phyloP scores from a whole-genome alignment of 352 stramenopile genomes.

The Globisporangium barbulae region DNA sequence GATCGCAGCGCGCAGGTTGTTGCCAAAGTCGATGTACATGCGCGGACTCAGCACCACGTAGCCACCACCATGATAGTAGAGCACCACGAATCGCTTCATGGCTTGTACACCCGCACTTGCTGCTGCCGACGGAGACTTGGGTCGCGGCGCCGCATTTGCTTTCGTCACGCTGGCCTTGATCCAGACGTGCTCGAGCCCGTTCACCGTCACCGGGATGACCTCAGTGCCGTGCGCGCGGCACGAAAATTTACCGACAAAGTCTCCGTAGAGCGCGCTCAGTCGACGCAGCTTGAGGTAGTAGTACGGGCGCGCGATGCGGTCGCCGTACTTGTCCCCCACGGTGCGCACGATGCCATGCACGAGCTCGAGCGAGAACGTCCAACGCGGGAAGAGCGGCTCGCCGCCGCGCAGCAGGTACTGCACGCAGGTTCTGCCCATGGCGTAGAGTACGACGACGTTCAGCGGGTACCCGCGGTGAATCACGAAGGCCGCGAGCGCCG shows the following conservation, averaged over 20 bases:
- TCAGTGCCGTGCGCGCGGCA: slow-evolving; percentile 17
- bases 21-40: slow-evolving; percentile 34
- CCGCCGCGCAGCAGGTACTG: slow-evolving; percentile 5
- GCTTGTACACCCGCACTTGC: slow-evolving; percentile 5
- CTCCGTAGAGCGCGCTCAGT: slow-evolving; percentile 21
- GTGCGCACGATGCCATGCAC: slow-evolving; percentile 19
- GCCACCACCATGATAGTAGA: slow-evolving; percentile 45
- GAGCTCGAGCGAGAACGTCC: slow-evolving; percentile 38
- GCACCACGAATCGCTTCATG: slow-evolving; percentile 24
- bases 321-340: slow-evolving; percentile 20
- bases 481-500: not conserved
- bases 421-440: not conserved
- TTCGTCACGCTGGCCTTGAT: slow-evolving; percentile 7
- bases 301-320: slow-evolving; percentile 9
- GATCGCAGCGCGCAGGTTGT: slow-evolving; percentile 23
- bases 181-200: slow-evolving; percentile 49
- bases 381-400: slow-evolving; percentile 20
- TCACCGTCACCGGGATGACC: slow-evolving; percentile 25
- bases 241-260: slow-evolving; percentile 24
- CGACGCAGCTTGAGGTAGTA: slow-evolving; percentile 22
- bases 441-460: slow-evolving; percentile 12
- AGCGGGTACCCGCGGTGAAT: slow-evolving; percentile 12
- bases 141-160: not conserved
- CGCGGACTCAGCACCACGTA: slow-evolving; percentile 36
- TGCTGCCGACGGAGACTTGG: slow-evolving; percentile 1